phyloP scores from a whole-genome alignment of 2,329 filamentous ascomycete genomes.

The Verticillium isaacii region DNA sequence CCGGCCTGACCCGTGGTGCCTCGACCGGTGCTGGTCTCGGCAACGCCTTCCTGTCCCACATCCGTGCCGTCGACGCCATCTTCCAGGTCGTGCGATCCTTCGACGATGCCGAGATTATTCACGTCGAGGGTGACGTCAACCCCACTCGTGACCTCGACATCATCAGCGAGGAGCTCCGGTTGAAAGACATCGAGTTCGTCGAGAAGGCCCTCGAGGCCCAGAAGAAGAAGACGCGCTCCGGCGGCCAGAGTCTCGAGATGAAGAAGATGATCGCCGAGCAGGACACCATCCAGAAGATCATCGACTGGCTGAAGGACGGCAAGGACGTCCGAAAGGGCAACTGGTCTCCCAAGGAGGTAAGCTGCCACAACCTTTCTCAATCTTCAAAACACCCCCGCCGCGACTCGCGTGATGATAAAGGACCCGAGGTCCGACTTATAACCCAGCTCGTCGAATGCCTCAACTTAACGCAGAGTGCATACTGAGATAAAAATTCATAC shows the following conservation, averaged over 20 bases:
- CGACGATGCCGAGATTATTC: slow-evolving; percentile 98
- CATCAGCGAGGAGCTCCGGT: slow-evolving; percentile 90
- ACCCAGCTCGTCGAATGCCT: slow-evolving; percentile 99
- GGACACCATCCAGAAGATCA: slow-evolving; percentile 85
- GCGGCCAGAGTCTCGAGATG: slow-evolving; percentile 93
- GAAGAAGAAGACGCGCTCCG: slow-evolving; percentile 90
- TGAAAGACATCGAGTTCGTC: slow-evolving; percentile 98
- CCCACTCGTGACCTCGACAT: slow-evolving; percentile 91
- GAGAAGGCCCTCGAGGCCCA: slow-evolving; percentile 91
- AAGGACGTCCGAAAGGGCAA: slow-evolving; percentile 90
- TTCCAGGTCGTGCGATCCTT: slow-evolving; percentile 97
- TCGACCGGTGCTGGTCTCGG: slow-evolving; percentile 97
- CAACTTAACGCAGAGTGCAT: slow-evolving; percentile 71
- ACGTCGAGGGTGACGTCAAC: slow-evolving; percentile 98
- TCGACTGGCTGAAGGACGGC: slow-evolving; percentile 76
- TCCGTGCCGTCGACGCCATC: slow-evolving; percentile 95
- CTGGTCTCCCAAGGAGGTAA: slow-evolving; percentile 94
- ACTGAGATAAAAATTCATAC: slow-evolving; percentile 68
- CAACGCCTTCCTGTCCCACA: slow-evolving; percentile 97
- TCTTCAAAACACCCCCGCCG: slow-evolving; percentile 10
- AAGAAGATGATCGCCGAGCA: slow-evolving; percentile 97
- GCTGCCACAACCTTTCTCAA: slow-evolving; percentile 25
- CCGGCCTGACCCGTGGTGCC: slow-evolving; percentile 89
- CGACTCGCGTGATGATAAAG: slow-evolving; percentile 88
- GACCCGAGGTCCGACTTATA: slow-evolving; percentile 89